Evolutionary conservation across 306 rosid genomes (phyloP).

Genomic region (Lathyrus sativus): DNA sequence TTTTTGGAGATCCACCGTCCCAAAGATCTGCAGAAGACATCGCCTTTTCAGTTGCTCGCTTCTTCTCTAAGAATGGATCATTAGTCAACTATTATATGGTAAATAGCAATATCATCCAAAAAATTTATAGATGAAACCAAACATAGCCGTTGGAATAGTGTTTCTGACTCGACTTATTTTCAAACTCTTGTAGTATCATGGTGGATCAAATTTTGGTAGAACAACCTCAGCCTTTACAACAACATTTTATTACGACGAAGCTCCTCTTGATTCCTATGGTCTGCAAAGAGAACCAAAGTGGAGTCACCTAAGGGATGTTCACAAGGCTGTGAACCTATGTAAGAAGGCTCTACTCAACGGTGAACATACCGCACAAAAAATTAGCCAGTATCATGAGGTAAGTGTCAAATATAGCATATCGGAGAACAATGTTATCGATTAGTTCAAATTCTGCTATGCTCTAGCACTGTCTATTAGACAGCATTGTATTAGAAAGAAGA

Average conservation of each 20-base stretch:
- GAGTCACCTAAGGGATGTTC: constrained; percentile 78
- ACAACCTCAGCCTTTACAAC: constrained; percentile 73
- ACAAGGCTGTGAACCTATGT: constrained; percentile 71
- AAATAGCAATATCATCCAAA: constrained; percentile 25
- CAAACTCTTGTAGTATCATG: constrained; percentile 76
- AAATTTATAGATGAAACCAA: neutral
- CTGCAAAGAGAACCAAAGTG: constrained; percentile 89
- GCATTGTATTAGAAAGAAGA: neutral
- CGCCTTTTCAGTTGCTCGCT: constrained; percentile 84
- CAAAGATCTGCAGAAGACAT: constrained; percentile 93
- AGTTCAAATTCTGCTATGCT: neutral
- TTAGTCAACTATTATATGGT: constrained; percentile 95
- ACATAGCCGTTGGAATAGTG: neutral
- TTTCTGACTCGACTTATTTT: constrained; percentile 19
- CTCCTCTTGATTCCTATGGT: constrained; percentile 91
- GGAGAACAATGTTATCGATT: neutral
- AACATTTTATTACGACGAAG: constrained; percentile 93
- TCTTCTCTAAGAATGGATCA: constrained; percentile 78
- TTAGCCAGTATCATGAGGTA: constrained; percentile 57
- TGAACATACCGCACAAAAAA: constrained; percentile 14
- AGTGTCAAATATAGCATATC: neutral
- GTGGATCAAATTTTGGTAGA: constrained; percentile 96
- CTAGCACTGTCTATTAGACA: neutral
- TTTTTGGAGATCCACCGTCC: constrained; percentile 92
- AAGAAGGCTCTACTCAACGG: constrained; percentile 62